Evolutionary conservation across 2,329 filamentous ascomycete species (phyloP), one percentile per base, ranked within the genome.

Genomic region (Penicillium sclerotiorum): DNA sequence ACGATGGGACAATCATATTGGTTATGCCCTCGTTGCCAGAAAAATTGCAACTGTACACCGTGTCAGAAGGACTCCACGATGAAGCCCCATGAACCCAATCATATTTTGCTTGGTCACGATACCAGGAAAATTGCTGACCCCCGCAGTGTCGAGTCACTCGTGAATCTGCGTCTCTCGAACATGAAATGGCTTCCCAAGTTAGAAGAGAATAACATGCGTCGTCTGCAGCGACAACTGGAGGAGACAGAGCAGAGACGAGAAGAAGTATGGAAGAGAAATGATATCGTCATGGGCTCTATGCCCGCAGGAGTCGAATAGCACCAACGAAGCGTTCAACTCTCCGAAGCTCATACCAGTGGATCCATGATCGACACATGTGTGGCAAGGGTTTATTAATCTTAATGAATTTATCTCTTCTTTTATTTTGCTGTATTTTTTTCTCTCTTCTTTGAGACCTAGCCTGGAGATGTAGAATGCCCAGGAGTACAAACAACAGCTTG

Each of bases 131-230:
- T 97, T 41, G 93, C 94, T 2, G 94, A 99, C 71, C 87, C 89
- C 44, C 85, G 94, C 52, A 96, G 92, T 63, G 85, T 96, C 5
- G 93, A 97, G 69, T 87, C 85, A 20, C 80, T 97, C 18, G 90
- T 97, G 8, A 91, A 97, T 66, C 96, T 96, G 70, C 85, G 89
- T 21, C 79, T 89, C 33, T 93, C 95, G 45, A 99, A 99, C 67
- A 77, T 95, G 21, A 82, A 81, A 35, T 96, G 91, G 90, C 75
- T 97, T 40, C 81, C 82, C 45, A 84, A 84, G 47, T 77, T 74
- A 22, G 75, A 73, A n/a, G 74, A 77, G 49, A 74, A 81, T 51
- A 76, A 77, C 38, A 77, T 73, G 11, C n/a, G 25, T 8, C 40
- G 35, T 21, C 35, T 40, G 23, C 77, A 76, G 58, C 64, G 77